These are phyloP conservation scores for Pythium grandisporangium DNA, from an alignment of 352 stramenopile genomes.

Conservation along the genomic window DNA sequence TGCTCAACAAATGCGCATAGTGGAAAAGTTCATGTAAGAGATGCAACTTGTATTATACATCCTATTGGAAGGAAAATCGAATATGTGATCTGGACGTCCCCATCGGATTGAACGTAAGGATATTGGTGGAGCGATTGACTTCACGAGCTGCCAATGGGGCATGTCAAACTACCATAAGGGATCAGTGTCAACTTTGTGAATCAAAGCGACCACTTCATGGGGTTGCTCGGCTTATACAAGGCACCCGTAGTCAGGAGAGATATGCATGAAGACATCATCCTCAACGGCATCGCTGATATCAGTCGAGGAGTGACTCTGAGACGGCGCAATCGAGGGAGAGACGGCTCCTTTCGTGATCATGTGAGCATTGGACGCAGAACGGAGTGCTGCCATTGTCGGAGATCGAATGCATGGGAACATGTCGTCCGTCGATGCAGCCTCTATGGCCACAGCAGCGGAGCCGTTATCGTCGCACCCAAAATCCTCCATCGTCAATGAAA, in stretches of 20 bases:
- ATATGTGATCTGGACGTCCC: no score
- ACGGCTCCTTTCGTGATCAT: no score
- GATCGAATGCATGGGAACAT: conserved; percentile 15
- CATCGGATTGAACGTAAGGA: no score
- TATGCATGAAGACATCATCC: conserved; percentile 79
- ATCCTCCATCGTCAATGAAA: conserved; percentile 34
- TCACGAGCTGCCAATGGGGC: no score
- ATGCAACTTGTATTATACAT: conserved; percentile 14
- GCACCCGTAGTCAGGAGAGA: conserved; percentile 77
- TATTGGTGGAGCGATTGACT: no score
- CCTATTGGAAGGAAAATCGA: no score
- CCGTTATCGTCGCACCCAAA: conserved; percentile 15
- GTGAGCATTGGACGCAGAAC: no score
- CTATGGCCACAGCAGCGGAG: neutral
- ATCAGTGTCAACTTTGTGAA: neutral
- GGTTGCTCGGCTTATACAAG: conserved; percentile 58
- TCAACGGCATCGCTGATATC: conserved; percentile 17
- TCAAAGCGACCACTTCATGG: no score
- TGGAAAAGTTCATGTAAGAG: neutral
- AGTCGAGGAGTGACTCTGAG: no score
- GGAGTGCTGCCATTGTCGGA: conserved; percentile 17
- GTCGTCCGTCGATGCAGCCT: conserved; percentile 6
- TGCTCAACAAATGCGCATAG: neutral
- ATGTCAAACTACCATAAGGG: no score
- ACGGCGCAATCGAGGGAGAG: no score